These are phyloP conservation scores for Saturnispora silvae DNA, from an alignment of 805 yeast species.

Conservation along the genomic window DNA sequence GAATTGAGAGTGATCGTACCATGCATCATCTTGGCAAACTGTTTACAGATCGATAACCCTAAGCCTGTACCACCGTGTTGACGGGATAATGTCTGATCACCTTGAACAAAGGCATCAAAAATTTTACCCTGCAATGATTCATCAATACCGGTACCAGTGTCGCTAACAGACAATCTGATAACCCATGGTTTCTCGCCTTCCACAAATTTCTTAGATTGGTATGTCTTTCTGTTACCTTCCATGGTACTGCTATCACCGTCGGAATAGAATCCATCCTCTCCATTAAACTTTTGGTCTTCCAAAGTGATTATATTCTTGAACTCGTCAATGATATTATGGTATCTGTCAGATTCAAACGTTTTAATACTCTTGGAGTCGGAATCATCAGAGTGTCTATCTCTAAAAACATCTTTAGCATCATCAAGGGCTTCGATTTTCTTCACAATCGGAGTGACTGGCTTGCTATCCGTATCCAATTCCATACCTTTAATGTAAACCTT, in stretches of 20 bases:
- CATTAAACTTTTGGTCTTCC: conserved; percentile 14
- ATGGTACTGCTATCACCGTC: conserved; percentile 17
- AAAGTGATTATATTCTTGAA: conserved; percentile 24
- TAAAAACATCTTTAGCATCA: neutral
- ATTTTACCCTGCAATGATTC: conserved; percentile 70
- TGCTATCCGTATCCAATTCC: conserved; percentile 9
- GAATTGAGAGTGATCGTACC: conserved; percentile 68
- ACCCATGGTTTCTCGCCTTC: conserved; percentile 35
- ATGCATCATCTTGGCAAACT: conserved; percentile 82
- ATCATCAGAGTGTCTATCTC: neutral
- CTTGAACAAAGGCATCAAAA: conserved; percentile 95
- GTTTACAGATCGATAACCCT: conserved; percentile 82
- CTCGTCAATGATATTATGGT: conserved; percentile 33
- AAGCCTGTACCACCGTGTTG: conserved; percentile 95
- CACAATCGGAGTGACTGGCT: conserved; percentile 7
- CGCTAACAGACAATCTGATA: conserved; percentile 63
- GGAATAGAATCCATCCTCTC: conserved; percentile 11
- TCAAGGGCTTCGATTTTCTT: neutral
- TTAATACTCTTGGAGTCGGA: conserved; percentile 12
- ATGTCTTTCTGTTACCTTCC: conserved; percentile 11
- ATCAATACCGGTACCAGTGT: conserved; percentile 93
- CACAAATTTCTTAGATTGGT: conserved; percentile 15
- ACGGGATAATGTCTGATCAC: conserved; percentile 85
- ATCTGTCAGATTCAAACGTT: conserved; percentile 23
- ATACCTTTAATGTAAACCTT: conserved; percentile 34